These are phyloP conservation scores for Irpex sp. DNA, from an alignment of 1,284 basidiomycete genomes.

Conservation along the genomic window DNA sequence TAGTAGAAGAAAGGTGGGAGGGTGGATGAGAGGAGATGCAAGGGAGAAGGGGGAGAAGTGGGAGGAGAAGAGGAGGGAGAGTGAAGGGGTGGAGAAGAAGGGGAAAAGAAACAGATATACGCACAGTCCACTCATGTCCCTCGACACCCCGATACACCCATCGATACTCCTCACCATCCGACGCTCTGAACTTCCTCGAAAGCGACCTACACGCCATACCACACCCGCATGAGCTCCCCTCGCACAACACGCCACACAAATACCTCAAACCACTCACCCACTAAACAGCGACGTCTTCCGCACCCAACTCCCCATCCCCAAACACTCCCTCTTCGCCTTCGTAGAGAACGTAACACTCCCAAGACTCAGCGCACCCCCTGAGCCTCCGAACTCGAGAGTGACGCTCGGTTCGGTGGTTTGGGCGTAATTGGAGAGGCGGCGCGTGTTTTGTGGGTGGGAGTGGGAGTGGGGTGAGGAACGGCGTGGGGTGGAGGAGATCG, in stretches of 20 bases:
- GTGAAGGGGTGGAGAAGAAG: background rate
- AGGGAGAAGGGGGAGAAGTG: too few relatives aligned
- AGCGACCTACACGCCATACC: too few relatives aligned
- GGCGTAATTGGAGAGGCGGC: constrained; percentile 33
- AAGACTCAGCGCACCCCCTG: constrained; percentile 39
- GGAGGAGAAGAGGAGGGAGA: background rate
- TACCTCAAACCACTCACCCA: constrained; percentile 48
- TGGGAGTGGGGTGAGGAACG: constrained; percentile 57
- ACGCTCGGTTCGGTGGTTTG: constrained; percentile 42
- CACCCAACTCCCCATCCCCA: constrained; percentile 59
- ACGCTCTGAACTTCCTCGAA: constrained; percentile 59
- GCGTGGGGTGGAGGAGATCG: constrained; percentile 59
- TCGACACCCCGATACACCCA: constrained; percentile 52
- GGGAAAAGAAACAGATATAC: too few relatives aligned
- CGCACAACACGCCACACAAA: too few relatives aligned
- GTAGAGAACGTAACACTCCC: constrained; percentile 51
- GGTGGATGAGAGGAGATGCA: too few relatives aligned
- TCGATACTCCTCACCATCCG: constrained; percentile 62
- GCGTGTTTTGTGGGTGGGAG: constrained; percentile 8
- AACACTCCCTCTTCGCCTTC: constrained; percentile 19
- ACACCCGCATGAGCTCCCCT: too few relatives aligned
- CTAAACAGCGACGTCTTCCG: constrained; percentile 59
- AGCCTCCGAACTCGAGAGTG: constrained; percentile 50
- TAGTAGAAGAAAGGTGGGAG: too few relatives aligned
- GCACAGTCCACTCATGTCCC: constrained; percentile 70